Evolutionary conservation across 2,329 filamentous ascomycete species (phyloP), one percentile per base, ranked within the genome.

Genomic region (Venturia nashicola): DNA sequence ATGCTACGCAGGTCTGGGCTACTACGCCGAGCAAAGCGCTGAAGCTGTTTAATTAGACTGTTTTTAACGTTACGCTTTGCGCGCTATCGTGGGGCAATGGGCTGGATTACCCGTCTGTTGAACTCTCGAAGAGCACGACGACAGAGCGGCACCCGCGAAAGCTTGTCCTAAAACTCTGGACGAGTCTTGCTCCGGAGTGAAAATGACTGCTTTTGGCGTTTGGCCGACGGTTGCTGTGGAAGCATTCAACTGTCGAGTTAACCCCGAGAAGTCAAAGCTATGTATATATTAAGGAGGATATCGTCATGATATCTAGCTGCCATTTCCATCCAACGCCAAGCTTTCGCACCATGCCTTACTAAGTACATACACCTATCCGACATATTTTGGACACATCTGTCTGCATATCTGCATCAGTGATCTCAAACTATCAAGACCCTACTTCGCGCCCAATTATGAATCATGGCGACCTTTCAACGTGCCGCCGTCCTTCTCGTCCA

Each of bases 401-500:
- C 27, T 20, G 18, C 27, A 36, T 18, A n/a, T n/a, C 16, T 36
- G 27, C 14, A 27, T 14, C 20, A 20, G 51, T 32, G 9, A 36
- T 8, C 51, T 57, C 51, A 9, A 57, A 36, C 4, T 3, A 36
- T 27, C 14, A 36, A 18, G 12, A 57, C 27, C 6, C 32, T 32
- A 57, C 51, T 27, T n/a, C 51, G 20, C 51, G 20, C 23, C 14
- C 20, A 14, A 51, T 27, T 51, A 51, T 51, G 3, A 2, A 36
- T 36, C 51, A 18, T 36, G 51, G 32, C 5, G 27, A 34, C 18
- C 14, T 7, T 43, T 60, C 42, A 34, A 27, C 27, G 36, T 23
- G 5, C 27, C 23, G 27, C 8, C 36, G 1, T 23, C 59, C 16
- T 79, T 32, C 14, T n/a, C 6, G n/a, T 57, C 16, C 48, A 32